Evolutionary conservation across 108 stramenopile species (phyloP).

Genomic region (Pelagomonas calceolata): DNA sequence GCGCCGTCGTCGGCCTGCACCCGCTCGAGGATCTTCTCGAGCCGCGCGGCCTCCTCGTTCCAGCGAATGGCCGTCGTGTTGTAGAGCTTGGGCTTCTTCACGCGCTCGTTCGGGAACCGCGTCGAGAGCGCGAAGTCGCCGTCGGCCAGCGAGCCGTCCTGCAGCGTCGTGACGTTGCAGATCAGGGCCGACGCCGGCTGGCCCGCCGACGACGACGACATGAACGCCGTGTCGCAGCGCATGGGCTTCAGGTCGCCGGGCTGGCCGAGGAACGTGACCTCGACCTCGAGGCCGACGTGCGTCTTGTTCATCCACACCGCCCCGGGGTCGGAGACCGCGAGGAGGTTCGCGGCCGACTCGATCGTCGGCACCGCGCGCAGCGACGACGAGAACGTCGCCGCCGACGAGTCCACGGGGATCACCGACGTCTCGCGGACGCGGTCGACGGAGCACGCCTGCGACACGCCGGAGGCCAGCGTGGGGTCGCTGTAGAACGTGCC

Average conservation of each 20-base stretch:
- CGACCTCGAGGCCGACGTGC: slow-evolving; percentile 41
- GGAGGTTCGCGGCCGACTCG: slow-evolving; percentile 22
- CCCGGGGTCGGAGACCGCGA: neutral
- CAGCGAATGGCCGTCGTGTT: slow-evolving; percentile 24
- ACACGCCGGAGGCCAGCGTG: slow-evolving; percentile 40
- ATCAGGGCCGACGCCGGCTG: neutral
- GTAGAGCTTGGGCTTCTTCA: slow-evolving; percentile 25
- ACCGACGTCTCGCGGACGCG: slow-evolving; percentile 33
- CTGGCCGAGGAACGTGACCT: slow-evolving; percentile 38
- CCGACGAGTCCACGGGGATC: slow-evolving; percentile 25
- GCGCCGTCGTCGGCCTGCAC: slow-evolving; percentile 22
- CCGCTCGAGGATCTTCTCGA: slow-evolving; percentile 31
- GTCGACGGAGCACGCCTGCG: slow-evolving; percentile 34
- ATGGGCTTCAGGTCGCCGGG: slow-evolving; percentile 40
- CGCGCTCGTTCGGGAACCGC: slow-evolving; percentile 52
- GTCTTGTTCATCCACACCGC: neutral
- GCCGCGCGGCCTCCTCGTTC: slow-evolving; percentile 24
- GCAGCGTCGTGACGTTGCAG: slow-evolving; percentile 18
- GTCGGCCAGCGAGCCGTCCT: slow-evolving; percentile 35
- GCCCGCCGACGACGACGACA: neutral
- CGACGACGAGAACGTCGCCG: slow-evolving; percentile 15
- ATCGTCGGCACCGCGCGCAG: slow-evolving; percentile 32
- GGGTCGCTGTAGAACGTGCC: slow-evolving; percentile 62
- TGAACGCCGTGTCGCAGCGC: slow-evolving; percentile 21
- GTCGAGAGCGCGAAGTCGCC: slow-evolving; percentile 36